Evolutionary conservation across 1,139 yeast genomes (phyloP).

Genomic region (Saccharomyces pastorianus): DNA sequence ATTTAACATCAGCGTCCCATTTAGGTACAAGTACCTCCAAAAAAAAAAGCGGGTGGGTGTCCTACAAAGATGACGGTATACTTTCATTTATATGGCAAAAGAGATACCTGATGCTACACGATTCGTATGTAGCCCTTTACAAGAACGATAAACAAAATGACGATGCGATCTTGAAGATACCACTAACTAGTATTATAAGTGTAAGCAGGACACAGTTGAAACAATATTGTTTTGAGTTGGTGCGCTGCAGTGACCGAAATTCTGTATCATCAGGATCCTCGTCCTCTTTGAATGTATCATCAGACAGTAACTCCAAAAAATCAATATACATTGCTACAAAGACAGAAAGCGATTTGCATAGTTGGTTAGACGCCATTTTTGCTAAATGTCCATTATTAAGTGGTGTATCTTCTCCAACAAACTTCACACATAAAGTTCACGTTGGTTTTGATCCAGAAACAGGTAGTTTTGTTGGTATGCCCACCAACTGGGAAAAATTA

Average conservation of each 20-base stretch:
- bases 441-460: conserved; percentile 59
- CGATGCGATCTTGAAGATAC: conserved; percentile 42
- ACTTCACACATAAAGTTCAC: conserved; percentile 66
- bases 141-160: conserved; percentile 50
- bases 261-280: conserved; percentile 17
- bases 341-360: conserved; percentile 69
- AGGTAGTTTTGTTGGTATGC: conserved; percentile 70
- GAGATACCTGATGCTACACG: conserved; percentile 69
- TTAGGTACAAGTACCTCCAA: neutral
- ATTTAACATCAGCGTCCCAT: conserved; percentile 7
- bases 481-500: conserved; percentile 70
- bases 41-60: conserved; percentile 62
- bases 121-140: conserved; percentile 65
- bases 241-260: conserved; percentile 39
- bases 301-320: conserved; percentile 36
- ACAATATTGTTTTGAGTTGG: conserved; percentile 71
- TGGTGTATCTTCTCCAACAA: conserved; percentile 70
- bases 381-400: conserved; percentile 79
- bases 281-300: conserved; percentile 5
- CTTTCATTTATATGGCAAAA: conserved; percentile 89
- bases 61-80: conserved; percentile 83
- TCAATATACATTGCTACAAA: conserved; percentile 71
- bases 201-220: conserved; percentile 58
- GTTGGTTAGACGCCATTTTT: conserved; percentile 88
- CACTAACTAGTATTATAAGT: conserved; percentile 47